A percentile compares a stretch with the other conserved stretches of the same genome.
phyloP scores from a whole-genome alignment of 495 filamentous ascomycete genomes.

The Glonium stellatum region DNA sequence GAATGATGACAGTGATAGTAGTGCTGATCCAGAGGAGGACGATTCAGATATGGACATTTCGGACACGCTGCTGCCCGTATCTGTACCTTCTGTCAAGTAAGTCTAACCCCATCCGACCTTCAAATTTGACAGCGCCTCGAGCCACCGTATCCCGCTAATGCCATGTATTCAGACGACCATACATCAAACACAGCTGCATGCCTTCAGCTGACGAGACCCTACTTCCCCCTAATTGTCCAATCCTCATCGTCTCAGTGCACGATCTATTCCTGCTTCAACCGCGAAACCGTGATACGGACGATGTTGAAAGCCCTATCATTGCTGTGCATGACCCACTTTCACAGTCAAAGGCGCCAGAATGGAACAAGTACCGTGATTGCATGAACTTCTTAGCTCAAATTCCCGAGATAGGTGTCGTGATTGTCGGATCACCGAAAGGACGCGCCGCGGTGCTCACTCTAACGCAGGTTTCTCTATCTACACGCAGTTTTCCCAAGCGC shows the following conservation, averaged over 20 bases:
- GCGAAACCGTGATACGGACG: background rate
- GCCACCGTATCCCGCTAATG: no score
- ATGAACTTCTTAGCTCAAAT: conserved; percentile 71
- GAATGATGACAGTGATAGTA: background rate
- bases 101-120: background rate
- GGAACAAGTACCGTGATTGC: conserved; percentile 45
- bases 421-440: conserved; percentile 65
- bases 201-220: background rate
- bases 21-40: background rate
- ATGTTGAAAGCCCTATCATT: conserved; percentile 2
- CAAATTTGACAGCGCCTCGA: no score
- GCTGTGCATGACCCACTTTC: conserved; percentile 10
- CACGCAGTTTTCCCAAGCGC: conserved; percentile 23
- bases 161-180: background rate
- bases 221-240: conserved; percentile 10
- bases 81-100: background rate
- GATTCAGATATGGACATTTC: background rate
- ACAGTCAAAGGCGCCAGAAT: background rate
- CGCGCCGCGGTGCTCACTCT: conserved; percentile 67
- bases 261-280: conserved; percentile 29
- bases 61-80: background rate
- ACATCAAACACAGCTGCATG: background rate
- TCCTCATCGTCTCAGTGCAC: conserved; percentile 23
- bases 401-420: conserved; percentile 67
- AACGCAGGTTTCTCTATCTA: conserved; percentile 38